phyloP scores from a whole-genome alignment of 1,284 basidiomycete species.

The Kwoniella shivajii region DNA sequence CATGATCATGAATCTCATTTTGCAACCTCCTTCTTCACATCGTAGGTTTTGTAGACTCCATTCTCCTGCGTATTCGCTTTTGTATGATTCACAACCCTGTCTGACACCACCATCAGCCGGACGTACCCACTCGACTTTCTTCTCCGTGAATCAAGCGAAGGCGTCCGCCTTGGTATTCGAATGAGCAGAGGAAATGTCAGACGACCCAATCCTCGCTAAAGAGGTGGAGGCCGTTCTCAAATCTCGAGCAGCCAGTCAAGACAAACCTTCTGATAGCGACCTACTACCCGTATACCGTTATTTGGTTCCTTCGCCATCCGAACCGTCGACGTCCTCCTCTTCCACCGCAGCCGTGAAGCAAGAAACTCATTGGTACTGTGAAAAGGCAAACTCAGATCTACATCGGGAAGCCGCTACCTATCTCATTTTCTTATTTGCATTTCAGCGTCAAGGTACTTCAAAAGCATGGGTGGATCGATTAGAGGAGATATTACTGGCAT shows the following conservation, averaged over 20 bases:
- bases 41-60: too few relatives aligned
- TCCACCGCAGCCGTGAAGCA: neutral
- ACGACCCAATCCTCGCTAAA: constrained; percentile 8
- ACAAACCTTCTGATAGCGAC: constrained; percentile 56
- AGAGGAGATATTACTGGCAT: constrained; percentile 62
- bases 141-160: neutral
- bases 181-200: neutral
- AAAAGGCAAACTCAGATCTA: constrained; percentile 23
- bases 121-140: neutral
- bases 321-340: constrained; percentile 15
- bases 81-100: too few relatives aligned
- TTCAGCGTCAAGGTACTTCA: constrained; percentile 62
- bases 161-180: neutral
- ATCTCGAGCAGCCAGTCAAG: constrained; percentile 20
- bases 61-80: too few relatives aligned
- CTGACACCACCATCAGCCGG: too few relatives aligned
- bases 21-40: too few relatives aligned
- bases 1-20: too few relatives aligned
- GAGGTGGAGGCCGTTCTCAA: constrained; percentile 45
- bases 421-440: constrained; percentile 76
- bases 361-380: constrained; percentile 46
- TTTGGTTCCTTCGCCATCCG: constrained; percentile 49
- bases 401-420: constrained; percentile 65
- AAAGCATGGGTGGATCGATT: constrained; percentile 66
- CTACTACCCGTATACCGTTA: constrained; percentile 62